Conservation (phyloP, 176 grass and related monocot genomes). For the Eragrostis nindensis region DNA sequence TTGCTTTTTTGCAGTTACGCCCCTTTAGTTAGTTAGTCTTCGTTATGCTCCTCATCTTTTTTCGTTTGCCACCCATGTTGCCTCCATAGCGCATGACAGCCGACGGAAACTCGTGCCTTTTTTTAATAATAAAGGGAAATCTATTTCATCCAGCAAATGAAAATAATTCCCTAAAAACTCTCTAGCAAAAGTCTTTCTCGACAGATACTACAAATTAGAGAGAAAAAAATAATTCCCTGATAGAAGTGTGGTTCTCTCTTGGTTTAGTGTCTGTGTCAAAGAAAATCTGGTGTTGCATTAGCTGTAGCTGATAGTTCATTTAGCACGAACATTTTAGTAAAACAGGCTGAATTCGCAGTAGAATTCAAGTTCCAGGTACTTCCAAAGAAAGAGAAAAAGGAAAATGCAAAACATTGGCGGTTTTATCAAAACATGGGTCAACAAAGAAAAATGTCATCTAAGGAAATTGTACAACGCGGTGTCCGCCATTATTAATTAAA, state of each 20-base stretch:
- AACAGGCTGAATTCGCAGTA: neutral
- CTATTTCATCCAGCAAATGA: too few species aligned
- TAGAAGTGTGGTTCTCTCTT: neutral
- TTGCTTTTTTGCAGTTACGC: slow-evolving; percentile 8
- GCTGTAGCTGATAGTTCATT: too few species aligned
- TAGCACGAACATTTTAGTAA: neutral
- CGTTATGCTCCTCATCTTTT: neutral
- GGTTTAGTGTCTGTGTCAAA: neutral
- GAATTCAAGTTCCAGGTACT: neutral
- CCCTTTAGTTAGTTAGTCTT: neutral
- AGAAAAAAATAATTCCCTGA: neutral
- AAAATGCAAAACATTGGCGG: neutral
- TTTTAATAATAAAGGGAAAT: too few species aligned
- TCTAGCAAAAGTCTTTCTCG: neutral
- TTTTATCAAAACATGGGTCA: neutral
- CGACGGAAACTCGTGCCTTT: neutral
- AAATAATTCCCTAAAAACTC: neutral
- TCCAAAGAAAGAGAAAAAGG: neutral
- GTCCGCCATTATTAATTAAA: slow-evolving; percentile 7
- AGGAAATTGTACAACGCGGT: neutral
- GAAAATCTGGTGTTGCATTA: too few species aligned
- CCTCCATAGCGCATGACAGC: neutral
- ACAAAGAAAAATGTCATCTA: neutral
- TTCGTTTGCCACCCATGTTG: neutral
- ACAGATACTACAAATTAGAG: neutral